Evolutionary conservation across 805 yeast species (phyloP).

Genomic region (Yarrowia yakushimensis): DNA sequence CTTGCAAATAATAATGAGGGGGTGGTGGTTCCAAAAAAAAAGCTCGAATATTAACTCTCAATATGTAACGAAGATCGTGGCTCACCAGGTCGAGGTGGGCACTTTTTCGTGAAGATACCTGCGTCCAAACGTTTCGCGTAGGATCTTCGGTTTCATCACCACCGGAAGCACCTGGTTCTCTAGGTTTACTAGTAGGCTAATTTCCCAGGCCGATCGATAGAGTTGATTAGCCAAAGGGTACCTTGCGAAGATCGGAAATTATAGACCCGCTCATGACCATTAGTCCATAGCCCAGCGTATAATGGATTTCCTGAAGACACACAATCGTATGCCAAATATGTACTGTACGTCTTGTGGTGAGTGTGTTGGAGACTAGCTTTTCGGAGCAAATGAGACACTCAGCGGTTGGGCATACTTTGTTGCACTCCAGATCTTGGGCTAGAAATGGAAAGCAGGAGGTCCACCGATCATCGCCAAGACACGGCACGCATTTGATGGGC

Average conservation of each 20-base stretch:
- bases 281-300: no score
- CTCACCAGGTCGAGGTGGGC: background rate
- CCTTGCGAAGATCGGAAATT: background rate
- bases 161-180: background rate
- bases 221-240: background rate
- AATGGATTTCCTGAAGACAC: constrained; percentile 4
- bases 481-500: background rate
- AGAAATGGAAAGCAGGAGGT: background rate
- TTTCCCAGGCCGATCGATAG: background rate
- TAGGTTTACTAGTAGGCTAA: background rate
- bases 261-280: no score
- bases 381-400: background rate
- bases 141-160: background rate
- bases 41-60: constrained; percentile 1
- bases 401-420: background rate
- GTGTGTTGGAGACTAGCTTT: background rate
- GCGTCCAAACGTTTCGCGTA: background rate
- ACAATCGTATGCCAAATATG: background rate
- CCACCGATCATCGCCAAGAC: background rate
- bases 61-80: background rate
- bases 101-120: constrained; percentile 5
- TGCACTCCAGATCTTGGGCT: no score
- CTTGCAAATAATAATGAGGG: background rate
- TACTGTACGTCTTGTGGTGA: background rate
- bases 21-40: background rate